Evolutionary conservation across 2,329 filamentous ascomycete genomes (phyloP).

Genomic region (Colletotrichum cordylinicola): DNA sequence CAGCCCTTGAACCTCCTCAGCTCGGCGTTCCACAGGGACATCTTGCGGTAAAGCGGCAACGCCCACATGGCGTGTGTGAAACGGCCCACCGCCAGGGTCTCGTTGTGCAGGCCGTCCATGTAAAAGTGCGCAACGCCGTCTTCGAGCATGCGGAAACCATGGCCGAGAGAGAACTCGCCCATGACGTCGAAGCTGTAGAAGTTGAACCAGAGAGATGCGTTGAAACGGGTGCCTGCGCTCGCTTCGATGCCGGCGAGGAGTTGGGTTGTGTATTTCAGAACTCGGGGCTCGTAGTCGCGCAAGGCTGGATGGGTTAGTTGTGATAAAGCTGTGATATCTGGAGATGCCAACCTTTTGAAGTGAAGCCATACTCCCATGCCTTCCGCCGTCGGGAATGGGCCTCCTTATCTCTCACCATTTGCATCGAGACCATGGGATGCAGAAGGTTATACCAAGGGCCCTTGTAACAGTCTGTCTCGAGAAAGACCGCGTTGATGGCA

Average conservation of each 20-base stretch:
- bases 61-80: slow-evolving; percentile 27
- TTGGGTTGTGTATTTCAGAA: slow-evolving; percentile 26
- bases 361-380: slow-evolving; percentile 38
- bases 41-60: slow-evolving; percentile 21
- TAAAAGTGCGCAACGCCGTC: slow-evolving; percentile 28
- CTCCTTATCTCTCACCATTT: slow-evolving; percentile 33
- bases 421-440: slow-evolving; percentile 31
- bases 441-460: slow-evolving; percentile 38
- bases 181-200: slow-evolving; percentile 44
- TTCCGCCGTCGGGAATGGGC: slow-evolving; percentile 35
- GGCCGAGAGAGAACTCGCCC: slow-evolving; percentile 44
- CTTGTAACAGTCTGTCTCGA: slow-evolving; percentile 33
- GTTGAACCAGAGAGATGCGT: slow-evolving; percentile 36
- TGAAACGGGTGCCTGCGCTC: slow-evolving; percentile 13
- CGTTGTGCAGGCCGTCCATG: slow-evolving; percentile 27
- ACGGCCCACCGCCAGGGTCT: slow-evolving; percentile 24
- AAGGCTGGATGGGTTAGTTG: not conserved
- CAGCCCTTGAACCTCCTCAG: slow-evolving; percentile 23
- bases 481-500: slow-evolving; percentile 30
- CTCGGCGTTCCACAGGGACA: slow-evolving; percentile 23
- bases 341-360: slow-evolving; percentile 25
- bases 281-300: slow-evolving; percentile 32
- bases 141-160: slow-evolving; percentile 38
- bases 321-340: accelerated
- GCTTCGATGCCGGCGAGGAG: slow-evolving; percentile 26